Base-by-base conservation (phyloP, 176 grass and related monocot species). In the Calamus simplicifolius region DNA sequence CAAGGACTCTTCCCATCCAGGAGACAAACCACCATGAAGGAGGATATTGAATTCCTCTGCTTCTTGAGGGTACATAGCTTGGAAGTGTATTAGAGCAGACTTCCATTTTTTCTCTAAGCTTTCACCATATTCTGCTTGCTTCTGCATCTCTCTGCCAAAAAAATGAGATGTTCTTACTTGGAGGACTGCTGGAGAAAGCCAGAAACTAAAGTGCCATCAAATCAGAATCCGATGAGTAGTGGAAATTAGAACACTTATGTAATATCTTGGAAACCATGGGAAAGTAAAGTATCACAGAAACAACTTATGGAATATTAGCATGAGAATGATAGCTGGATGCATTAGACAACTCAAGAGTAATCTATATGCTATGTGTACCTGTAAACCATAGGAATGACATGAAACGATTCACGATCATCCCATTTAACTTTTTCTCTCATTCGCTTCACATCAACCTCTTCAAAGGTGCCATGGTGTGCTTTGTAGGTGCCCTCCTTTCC, bases 381-480 rank as follows among this genome's bases (percentile, higher is more conserved):
- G 23, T 65, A 65, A 26, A 65, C 62, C 62, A 27, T 43, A 51
- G 48, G 48, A 29, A 65, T 52, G 21, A 52, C 49, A n/a, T 65
- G 62, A 48, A 62, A 62, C 18, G 60, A n/a, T 21, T 62, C 17
- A 14, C 31, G 29, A 8, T 49, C n/a, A 6, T 21, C 31, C 60
- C 60, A 62, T 48, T 23, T 49, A 43, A 62, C 35, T 48, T 48
- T 49, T n/a, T 12, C n/a, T 21, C 18, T 62, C 60, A 62, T 62
- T 38, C 18, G 38, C n/a, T 49, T 62, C 18, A 25, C 60, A 62
- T 62, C 60, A 48, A 49, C 35, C 2, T 48, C 60, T 28, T 62
- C 60, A 48, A 62, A 62, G 6, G 60, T 62, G 18, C 35, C 60
- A 62, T 62, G 60, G 49, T 62, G 60, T 62, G 60, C 60, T 23